Conservation (phyloP, 805 yeast genomes). For the Starmera pachycereana region DNA sequence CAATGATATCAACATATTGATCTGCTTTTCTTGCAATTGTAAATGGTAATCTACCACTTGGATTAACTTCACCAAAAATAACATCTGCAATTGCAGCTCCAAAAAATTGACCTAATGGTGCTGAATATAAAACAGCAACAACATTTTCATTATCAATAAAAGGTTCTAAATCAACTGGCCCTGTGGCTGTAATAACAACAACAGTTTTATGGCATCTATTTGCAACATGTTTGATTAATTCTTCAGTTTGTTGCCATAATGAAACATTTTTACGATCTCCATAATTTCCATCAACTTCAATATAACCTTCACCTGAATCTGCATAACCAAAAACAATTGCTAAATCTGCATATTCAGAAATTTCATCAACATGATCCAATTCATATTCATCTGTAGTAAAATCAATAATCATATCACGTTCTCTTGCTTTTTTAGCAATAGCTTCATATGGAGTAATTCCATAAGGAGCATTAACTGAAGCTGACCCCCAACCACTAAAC, state of each 20-base stretch:
- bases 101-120: conserved; percentile 46
- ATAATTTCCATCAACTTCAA: conserved; percentile 44
- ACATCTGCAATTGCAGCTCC: conserved; percentile 51
- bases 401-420: conserved; percentile 35
- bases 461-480: conserved; percentile 44
- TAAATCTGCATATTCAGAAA: conserved; percentile 40
- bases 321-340: conserved; percentile 45
- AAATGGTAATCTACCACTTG: conserved; percentile 55
- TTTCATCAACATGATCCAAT: conserved; percentile 30
- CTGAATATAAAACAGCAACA: conserved; percentile 43
- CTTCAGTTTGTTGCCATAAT: conserved; percentile 50
- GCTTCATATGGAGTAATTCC: conserved; percentile 52
- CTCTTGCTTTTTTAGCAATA: conserved; percentile 35
- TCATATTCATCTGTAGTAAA: conserved; percentile 36
- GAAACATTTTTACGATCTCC: conserved; percentile 48
- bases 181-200: conserved; percentile 50
- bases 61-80: conserved; percentile 49
- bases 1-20: conserved; percentile 38
- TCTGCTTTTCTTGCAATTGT: conserved; percentile 44
- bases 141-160: conserved; percentile 48
- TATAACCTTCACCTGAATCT: conserved; percentile 49
- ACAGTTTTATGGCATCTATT: conserved; percentile 41
- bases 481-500: conserved; percentile 58
- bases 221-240: conserved; percentile 37
- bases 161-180: conserved; percentile 47